Evolutionary conservation across 768 basidiomycete species (phyloP), one percentile per base, ranked within the genome.

Genomic region (Mycena vitilis): DNA sequence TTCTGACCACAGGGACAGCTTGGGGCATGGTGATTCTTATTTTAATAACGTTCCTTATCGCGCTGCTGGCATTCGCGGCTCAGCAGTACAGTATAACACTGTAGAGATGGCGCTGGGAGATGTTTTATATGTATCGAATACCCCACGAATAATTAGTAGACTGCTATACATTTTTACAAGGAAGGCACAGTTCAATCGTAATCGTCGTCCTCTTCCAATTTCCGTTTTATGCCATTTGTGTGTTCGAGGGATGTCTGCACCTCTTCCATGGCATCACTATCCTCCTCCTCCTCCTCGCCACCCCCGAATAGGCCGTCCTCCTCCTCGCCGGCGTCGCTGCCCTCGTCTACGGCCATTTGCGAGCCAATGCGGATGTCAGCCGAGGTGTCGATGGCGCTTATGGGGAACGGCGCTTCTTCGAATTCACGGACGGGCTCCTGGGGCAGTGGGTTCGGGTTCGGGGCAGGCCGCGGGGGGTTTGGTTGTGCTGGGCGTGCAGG

Each of bases 151-250:
- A 56, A 57, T 57, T 30, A 42, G 25, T 54, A 68, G 74, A 74
- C 36, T 71, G 72, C 69, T 75, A 76, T 78, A 80, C 63, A 75
- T 40, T 37, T 53, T 62, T 10, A 18, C 20, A 53, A 44, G 45
- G 60, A 68, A 74, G 47, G 69, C 66, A 37, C 65, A 61, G 48
- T 22, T 68, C 64, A 72, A 72, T 72, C 71, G 64, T 95, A 95
- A 74, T 95, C 94, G 70, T 95, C 93, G 73, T 94, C 94, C 75
- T 95, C 94, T 3, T 94, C 90, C 55, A 95, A 79, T 77, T 94
- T 94, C 47, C 94, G 85, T 76, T 93, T 94, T 57, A 88, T 82
- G 25, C 91, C 93, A 66, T 90, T 90, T 13, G 84, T 80, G 2
- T 85, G 82, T 9, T 80, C 81, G 48, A 83, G 71, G 48, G 81